Percentiles rank a stretch among this genome's conserved stretches.
phyloP scores from a whole-genome alignment of 83 land plant genomes.

The Thuja plicata region DNA sequence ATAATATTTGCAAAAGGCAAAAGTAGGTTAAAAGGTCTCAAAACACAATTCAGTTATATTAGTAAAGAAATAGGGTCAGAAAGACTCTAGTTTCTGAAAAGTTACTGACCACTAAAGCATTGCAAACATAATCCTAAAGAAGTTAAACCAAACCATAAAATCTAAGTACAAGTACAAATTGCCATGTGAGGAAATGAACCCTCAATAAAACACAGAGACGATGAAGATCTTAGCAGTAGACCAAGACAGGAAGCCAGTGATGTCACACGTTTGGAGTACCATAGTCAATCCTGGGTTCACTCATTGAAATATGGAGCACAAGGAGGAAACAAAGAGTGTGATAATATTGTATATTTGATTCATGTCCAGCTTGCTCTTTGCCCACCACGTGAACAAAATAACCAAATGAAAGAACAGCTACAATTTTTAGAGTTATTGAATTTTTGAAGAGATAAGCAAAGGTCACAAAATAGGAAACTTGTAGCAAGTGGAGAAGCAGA shows the following conservation, averaged over 20 bases:
- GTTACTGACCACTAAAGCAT: not conserved
- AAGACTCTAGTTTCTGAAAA: not conserved
- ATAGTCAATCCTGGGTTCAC: not conserved
- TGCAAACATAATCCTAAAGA: not conserved
- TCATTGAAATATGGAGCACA: not conserved
- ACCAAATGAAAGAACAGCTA: not conserved
- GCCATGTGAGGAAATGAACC: not conserved
- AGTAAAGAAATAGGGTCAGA: not conserved
- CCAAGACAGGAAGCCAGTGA: not conserved
- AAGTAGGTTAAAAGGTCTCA: not conserved
- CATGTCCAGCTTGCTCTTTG: not conserved
- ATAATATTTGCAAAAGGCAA: not conserved
- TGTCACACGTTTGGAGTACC: not conserved
- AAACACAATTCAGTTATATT: not conserved
- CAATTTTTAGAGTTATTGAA: not conserved
- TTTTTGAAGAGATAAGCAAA: not conserved
- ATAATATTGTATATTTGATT: not conserved
- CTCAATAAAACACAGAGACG: not conserved
- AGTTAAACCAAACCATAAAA: not conserved
- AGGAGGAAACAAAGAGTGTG: not conserved
- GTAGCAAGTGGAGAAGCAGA: not conserved
- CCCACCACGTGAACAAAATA: not conserved
- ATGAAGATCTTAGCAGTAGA: not conserved
- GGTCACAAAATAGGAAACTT: not conserved
- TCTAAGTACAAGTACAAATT: not conserved